Conservation (phyloP, 495 filamentous ascomycete species). For the Zalerion maritima region DNA sequence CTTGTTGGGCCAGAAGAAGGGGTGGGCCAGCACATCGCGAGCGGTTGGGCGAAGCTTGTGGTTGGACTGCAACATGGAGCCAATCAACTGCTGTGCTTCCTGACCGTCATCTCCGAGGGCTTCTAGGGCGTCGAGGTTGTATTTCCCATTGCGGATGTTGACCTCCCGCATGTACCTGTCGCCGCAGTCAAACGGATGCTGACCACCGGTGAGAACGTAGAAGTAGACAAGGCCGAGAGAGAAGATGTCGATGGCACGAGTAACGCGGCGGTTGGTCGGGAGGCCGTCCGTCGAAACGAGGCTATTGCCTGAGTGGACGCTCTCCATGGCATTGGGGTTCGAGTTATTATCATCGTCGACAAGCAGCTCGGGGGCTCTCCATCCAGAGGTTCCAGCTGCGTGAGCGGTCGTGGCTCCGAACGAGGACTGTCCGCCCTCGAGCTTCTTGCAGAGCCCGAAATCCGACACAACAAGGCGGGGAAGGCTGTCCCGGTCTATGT, state of each 20-base stretch:
- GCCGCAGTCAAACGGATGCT: slow-evolving; percentile 88
- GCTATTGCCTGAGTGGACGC: slow-evolving; percentile 28
- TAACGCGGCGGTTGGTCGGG: slow-evolving; percentile 69
- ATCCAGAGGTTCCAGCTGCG: slow-evolving; percentile 84
- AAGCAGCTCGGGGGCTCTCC: slow-evolving; percentile 89
- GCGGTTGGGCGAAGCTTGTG: slow-evolving; percentile 60
- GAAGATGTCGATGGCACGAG: slow-evolving; percentile 92
- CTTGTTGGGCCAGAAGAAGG: slow-evolving; percentile 88
- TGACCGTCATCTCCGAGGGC: slow-evolving; percentile 65
- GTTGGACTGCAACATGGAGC: slow-evolving; percentile 62
- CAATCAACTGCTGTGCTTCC: slow-evolving; percentile 76
- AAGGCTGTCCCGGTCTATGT: slow-evolving; percentile 40
- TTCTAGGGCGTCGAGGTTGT: slow-evolving; percentile 55
- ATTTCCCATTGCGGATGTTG: slow-evolving; percentile 82
- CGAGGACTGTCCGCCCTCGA: slow-evolving; percentile 90
- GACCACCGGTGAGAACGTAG: slow-evolving; percentile 80
- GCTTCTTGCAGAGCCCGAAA: slow-evolving; percentile 93
- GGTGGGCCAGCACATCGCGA: slow-evolving; percentile 67
- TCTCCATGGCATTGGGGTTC: slow-evolving; percentile 27
- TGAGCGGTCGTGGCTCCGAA: slow-evolving; percentile 89
- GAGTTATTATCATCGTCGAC: slow-evolving; percentile 51
- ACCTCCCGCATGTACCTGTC: slow-evolving; percentile 90
- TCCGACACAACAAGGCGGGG: slow-evolving; percentile 86
- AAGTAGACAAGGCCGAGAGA: slow-evolving; percentile 92
- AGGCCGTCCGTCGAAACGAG: slow-evolving; percentile 23